Evolutionary conservation across 805 yeast species (phyloP), one percentile per base, ranked within the genome.

Genomic region (Brettanomyces sp.): DNA sequence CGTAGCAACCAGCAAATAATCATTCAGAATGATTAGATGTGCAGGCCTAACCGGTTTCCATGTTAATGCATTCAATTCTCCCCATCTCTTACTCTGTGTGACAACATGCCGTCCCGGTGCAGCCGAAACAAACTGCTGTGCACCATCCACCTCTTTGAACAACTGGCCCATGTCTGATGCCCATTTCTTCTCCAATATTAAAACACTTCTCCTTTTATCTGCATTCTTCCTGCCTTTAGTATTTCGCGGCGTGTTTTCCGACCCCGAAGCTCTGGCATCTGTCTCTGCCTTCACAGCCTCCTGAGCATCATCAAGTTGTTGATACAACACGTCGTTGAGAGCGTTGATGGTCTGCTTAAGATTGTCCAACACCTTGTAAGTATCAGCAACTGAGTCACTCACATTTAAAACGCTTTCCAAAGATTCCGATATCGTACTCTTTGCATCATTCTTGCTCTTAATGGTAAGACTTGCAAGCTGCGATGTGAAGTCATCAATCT

Each of bases 81-180:
- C 78, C 96, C 96, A 90, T 42, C 89, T 74, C 3, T 84, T 83
- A 59, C 88, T 79, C 55, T 89, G 93, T 8, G 80, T 75, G 18
- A 87, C 65, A 2, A 89, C 76, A 61, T 88, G 96, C 43, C 96
- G 73, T 3, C 90, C 93, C 0, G 90, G 87, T 6, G 76, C 61
- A 1, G 85, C 78, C 21, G 88, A 84, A 36, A 89, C 70, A 49
- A 74, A 77, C 56, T 85, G 85, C 54, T 85, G 90, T 1, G 95
- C 89, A n/a, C 96, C 95, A 52, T 90, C 96, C 13, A 90, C 95
- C 51, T 84, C 87, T 53, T 79, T 79, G 62, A 82, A 88, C 44
- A 89, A 65, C 7, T 77, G 73, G 45, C 75, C 77, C 57, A 89
- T 67, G 56, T 85, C 88, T 39, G 71, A 70, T 13, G 80, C 84